Evolutionary conservation across 495 filamentous ascomycete species (phyloP).

Genomic region (Parachaetomium inaequale): DNA sequence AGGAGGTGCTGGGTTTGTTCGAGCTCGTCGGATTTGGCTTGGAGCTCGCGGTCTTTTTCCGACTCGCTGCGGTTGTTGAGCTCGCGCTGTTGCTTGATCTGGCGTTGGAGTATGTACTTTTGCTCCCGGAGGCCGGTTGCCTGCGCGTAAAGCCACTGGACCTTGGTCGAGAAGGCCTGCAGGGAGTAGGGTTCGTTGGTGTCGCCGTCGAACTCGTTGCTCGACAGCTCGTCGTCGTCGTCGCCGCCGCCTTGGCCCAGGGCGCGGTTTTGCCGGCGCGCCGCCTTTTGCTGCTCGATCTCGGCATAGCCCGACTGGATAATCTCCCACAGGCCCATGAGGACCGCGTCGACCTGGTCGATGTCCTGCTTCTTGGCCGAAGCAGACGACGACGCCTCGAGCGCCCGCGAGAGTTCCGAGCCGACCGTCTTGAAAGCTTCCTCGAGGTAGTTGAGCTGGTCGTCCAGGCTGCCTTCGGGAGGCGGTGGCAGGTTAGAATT

Average conservation of each 20-base stretch:
- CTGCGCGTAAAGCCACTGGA: constrained; percentile 68
- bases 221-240: constrained; percentile 46
- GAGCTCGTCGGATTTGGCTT: constrained; percentile 50
- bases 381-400: constrained; percentile 27
- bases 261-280: constrained; percentile 45
- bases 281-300: constrained; percentile 50
- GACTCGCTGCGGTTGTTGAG: constrained; percentile 65
- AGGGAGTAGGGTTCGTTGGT: constrained; percentile 61
- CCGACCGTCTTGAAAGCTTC: constrained; percentile 31
- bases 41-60: constrained; percentile 58
- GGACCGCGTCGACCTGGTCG: constrained; percentile 56
- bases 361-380: constrained; percentile 37
- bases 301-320: constrained; percentile 61
- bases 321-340: constrained; percentile 70
- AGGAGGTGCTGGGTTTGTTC: constrained; percentile 50
- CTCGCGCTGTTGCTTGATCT: constrained; percentile 90
- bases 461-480: constrained; percentile 31
- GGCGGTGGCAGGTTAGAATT: constrained; percentile 29
- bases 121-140: constrained; percentile 71
- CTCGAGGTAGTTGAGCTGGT: constrained; percentile 44
- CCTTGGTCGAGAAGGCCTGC: constrained; percentile 64
- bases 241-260: constrained; percentile 38
- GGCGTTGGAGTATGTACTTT: constrained; percentile 75
- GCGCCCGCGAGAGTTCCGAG: constrained; percentile 32
- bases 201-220: constrained; percentile 48